These are phyloP conservation scores for Rhizophora mangle DNA, from an alignment of 345 rosid species.

Conservation along the genomic window DNA sequence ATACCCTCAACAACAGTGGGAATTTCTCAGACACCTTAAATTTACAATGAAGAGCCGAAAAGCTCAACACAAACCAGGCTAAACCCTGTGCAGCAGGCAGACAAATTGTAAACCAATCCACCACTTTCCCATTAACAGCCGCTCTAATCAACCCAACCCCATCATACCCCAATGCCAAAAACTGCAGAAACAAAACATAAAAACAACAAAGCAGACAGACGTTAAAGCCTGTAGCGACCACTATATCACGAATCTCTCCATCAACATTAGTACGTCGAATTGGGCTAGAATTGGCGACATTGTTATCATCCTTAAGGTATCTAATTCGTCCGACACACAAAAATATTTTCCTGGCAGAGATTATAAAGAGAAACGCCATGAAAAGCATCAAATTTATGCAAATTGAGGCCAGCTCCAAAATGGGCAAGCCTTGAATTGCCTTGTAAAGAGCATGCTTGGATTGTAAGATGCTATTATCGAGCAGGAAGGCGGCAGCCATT, in stretches of 20 bases:
- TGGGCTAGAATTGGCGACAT: constrained; percentile 42
- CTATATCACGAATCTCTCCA: constrained; percentile 44
- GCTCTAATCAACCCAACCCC: constrained; percentile 57
- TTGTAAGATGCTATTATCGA: constrained; percentile 1
- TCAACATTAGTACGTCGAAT: constrained; percentile 42
- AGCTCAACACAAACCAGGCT: constrained; percentile 82
- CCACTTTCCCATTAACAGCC: constrained; percentile 38
- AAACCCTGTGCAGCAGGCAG: constrained; percentile 66
- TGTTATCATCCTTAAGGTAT: constrained; percentile 57
- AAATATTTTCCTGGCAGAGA: constrained; percentile 62
- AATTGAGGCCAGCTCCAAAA: constrained; percentile 67
- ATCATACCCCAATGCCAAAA: constrained; percentile 68
- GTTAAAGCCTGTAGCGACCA: constrained; percentile 59
- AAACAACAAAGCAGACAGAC: constrained; percentile 63
- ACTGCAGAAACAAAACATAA: constrained; percentile 65
- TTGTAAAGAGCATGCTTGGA: constrained; percentile 23
- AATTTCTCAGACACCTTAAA: constrained; percentile 69
- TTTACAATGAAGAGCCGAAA: constrained; percentile 72
- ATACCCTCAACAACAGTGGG: constrained; percentile 69
- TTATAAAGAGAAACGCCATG: constrained; percentile 54
- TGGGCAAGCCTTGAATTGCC: constrained; percentile 45
- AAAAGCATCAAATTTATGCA: constrained; percentile 66
- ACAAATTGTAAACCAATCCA: constrained; percentile 60
- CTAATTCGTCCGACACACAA: constrained; percentile 59
- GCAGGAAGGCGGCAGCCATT: constrained; percentile 19